phyloP scores from a whole-genome alignment of 345 rosid species.

The Ailanthus altissimus region DNA sequence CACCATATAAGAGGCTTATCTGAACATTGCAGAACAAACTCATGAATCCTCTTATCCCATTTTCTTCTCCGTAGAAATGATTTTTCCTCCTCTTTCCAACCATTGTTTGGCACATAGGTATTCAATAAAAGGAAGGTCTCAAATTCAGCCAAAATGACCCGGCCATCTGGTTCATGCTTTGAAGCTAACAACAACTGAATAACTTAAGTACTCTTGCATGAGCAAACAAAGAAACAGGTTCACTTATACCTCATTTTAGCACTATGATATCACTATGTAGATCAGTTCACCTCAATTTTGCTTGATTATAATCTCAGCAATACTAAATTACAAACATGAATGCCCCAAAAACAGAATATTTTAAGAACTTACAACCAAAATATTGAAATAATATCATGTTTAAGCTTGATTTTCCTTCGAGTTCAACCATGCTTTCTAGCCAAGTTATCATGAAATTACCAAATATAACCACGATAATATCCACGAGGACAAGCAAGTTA shows the following conservation, averaged over 20 bases:
- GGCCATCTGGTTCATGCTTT: slow-evolving; percentile 92
- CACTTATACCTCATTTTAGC: neutral
- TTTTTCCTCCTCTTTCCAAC: slow-evolving; percentile 97
- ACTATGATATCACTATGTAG: neutral
- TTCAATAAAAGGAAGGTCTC: slow-evolving; percentile 69
- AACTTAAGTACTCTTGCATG: neutral
- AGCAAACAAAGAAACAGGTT: neutral
- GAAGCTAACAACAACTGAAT: slow-evolving; percentile 47
- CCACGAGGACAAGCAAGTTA: neutral
- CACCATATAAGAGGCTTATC: slow-evolving; percentile 97
- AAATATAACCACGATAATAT: neutral
- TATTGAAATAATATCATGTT: neutral
- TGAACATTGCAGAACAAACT: slow-evolving; percentile 61
- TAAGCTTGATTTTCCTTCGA: neutral
- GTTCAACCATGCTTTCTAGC: neutral
- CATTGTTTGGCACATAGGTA: slow-evolving; percentile 94
- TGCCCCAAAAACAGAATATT: neutral
- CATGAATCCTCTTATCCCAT: slow-evolving; percentile 88
- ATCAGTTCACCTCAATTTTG: neutral
- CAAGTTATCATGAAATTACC: neutral
- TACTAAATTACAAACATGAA: neutral
- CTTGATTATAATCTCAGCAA: slow-evolving; percentile 1
- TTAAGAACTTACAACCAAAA: neutral
- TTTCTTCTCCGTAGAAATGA: slow-evolving; percentile 91
- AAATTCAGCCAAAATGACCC: slow-evolving; percentile 92